A percentile compares a stretch with the other conserved stretches of the same genome.
Evolutionary conservation across 495 filamentous ascomycete species (phyloP).

Genomic region (Penicillium goetzii): DNA sequence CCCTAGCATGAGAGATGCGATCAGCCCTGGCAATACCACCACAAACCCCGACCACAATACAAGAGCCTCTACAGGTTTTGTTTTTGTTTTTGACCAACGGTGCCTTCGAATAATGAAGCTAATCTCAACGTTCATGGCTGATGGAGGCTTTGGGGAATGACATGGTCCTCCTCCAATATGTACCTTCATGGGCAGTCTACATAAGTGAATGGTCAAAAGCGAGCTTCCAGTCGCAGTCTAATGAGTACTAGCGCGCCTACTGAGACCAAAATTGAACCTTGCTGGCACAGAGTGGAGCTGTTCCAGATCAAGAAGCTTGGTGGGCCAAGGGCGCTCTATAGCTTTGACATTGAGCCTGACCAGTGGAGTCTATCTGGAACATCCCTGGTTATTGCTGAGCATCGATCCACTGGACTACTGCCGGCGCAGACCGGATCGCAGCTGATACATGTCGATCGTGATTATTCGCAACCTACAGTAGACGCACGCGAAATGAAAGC

Average conservation of each 20-base stretch:
- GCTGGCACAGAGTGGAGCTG: conserved; percentile 12
- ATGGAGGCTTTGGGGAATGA: not conserved
- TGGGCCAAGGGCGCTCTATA: not conserved
- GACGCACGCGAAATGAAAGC: conserved; percentile 13
- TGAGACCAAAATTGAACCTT: conserved; percentile 14
- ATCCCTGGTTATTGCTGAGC: conserved; percentile 14
- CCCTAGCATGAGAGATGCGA: conserved; percentile 22
- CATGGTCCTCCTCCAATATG: not conserved
- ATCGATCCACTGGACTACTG: conserved; percentile 12
- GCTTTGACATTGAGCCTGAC: conserved; percentile 10
- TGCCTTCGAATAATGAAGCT: too few relatives aligned
- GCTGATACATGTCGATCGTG: conserved; percentile 20
- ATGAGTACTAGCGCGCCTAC: not conserved
- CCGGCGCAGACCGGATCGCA: conserved; percentile 11
- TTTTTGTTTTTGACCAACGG: not conserved
- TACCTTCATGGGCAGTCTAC: not conserved
- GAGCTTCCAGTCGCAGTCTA: not conserved
- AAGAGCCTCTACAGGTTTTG: too few relatives aligned
- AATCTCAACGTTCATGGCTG: not conserved
- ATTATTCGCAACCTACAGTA: conserved; percentile 7
- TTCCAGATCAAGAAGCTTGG: conserved; percentile 9
- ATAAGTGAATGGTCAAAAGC: not conserved
- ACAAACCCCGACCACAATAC: too few relatives aligned
- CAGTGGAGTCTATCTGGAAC: conserved; percentile 23
- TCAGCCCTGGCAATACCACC: not conserved